Evolutionary conservation across 2,329 filamentous ascomycete genomes (phyloP), one percentile per base, ranked within the genome.

Genomic region (Exophiala sideris): DNA sequence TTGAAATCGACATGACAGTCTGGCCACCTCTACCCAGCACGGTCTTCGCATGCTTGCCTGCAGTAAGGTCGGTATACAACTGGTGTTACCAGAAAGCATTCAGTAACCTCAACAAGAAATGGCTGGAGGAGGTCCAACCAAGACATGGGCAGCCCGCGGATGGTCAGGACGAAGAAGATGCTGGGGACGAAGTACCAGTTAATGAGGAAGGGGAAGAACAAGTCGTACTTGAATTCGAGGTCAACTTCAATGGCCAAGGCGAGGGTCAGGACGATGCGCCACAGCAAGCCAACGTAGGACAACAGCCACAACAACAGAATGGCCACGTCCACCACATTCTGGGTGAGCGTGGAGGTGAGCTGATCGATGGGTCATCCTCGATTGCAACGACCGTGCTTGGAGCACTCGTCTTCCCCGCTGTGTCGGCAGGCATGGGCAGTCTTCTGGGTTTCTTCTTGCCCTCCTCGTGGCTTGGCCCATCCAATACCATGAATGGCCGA

Each of bases 371-470:
- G 21, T 78, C 79, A 10, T 76, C 75, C 33, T 76, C 76, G 32
- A 70, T 87, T 29, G 80, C 81, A 1, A 79, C 84, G 57, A 79
- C 79, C 0, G 73, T 87, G 36, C 75, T 88, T 32, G 85, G 85
- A 5, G 85, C 86, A 1, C 73, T 99, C 2, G 76, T 95, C 10
- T 89, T 95, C 65, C 94, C 94, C 0, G 84, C 83, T 9, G 83
- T 97, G 41, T 91, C 90, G 0, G 88, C 86, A 29, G 79, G 83
- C 11, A 83, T 90, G 71, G 94, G 94, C 41, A 87, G 91, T 64
- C 66, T 90, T 1, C 76, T 97, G 33, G 84, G 86, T 11, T 68
- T 82, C 9, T 70, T 81, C 0, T 75, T 96, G 1, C 92, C 92
- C 0, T 74, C 74, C 34, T 73, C 81, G 3, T 91, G 88, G 84